Base-by-base conservation (phyloP, 2,329 filamentous ascomycete species). In the Cladosporium colombiae region DNA sequence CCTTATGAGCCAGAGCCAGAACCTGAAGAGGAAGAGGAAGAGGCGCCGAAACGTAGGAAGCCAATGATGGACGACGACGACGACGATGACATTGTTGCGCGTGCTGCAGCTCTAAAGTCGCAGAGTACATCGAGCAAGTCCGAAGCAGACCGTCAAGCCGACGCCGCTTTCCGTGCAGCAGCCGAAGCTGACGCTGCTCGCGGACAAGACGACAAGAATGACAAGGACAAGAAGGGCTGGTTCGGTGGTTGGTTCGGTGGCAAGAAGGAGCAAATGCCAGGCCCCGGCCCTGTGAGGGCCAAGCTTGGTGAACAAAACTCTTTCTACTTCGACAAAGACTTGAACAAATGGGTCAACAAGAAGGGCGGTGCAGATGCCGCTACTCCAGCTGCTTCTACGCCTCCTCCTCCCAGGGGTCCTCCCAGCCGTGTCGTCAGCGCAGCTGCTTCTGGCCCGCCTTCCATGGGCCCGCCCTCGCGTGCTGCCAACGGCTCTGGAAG, bases 281-380 rank as follows among this genome's bases (percentile, higher is more conserved):
- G 90, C 71, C 77, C 68, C 27, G 67, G 79, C n/a, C 87, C 93
- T n/a, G 91, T 97, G 77, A 88, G 87, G 72, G 95, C 96, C 68
- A 99, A 99, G 74, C 86, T 99, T 10, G 96, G 94, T 68, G 96
- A 99, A 78, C 88, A 95, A 74, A 97, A 88, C 77, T 92, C 89
- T 55, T 97, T 99, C 78, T 90, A 94, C 71, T 99, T 95, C 74
- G 95, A 99, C 75, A 91, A 93, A 2, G 91, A 97, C n/a, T 85
- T 97, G 62, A 96, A 96, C 82, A 93, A 95, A 76, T 99, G 96
- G 96, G 85, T 99, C 76, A 98, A 99, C 82, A 97, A 97, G 83
- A 97, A 97, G 76, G 89, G 89, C 14, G 81, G 81, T 16, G 85
- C 86, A 8, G 89, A 90, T 10, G 81, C 84, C 29, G 81, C 85